Evolutionary conservation across 2,329 filamentous ascomycete genomes (phyloP).

Genomic region (Fusarium burgessii): DNA sequence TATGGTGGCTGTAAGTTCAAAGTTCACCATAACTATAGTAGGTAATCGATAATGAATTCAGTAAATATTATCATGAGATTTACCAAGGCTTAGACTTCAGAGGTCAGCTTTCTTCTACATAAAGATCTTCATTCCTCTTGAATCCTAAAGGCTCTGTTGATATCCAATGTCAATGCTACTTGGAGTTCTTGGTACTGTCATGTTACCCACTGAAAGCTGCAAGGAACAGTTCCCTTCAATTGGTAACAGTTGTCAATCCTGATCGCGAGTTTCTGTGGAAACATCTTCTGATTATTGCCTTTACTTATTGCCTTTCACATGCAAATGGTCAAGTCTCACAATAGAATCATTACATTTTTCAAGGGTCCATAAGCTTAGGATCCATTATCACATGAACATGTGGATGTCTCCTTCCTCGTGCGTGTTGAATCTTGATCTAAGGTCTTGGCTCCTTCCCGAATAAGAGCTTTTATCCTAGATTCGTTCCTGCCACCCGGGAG

Average conservation of each 20-base stretch:
- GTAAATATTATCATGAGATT: neutral
- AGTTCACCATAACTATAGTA: neutral
- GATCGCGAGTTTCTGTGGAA: neutral
- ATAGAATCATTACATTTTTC: constrained; percentile 1
- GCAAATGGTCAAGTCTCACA: neutral
- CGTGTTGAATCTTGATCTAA: constrained; percentile 2
- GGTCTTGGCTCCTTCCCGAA: constrained; percentile 38
- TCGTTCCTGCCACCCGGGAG: constrained; percentile 20
- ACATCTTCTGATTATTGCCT: neutral
- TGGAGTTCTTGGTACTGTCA: constrained; percentile 1
- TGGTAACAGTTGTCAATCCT: neutral
- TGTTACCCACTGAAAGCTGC: constrained; percentile 4
- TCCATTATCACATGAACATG: constrained; percentile 42
- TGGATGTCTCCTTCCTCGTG: constrained; percentile 1
- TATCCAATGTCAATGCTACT: neutral
- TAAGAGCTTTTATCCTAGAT: constrained; percentile 7
- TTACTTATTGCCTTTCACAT: constrained; percentile 2
- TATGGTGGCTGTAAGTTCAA: constrained; percentile 6
- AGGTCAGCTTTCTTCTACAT: neutral
- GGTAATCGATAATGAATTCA: neutral
- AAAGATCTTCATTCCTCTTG: neutral
- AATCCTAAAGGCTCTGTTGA: neutral
- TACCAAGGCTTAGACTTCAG: neutral
- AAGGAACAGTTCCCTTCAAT: neutral
- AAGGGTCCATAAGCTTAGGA: constrained; percentile 15